Base-by-base conservation (phyloP, 2,329 filamentous ascomycete genomes). In the Teratosphaeria nubilosa region DNA sequence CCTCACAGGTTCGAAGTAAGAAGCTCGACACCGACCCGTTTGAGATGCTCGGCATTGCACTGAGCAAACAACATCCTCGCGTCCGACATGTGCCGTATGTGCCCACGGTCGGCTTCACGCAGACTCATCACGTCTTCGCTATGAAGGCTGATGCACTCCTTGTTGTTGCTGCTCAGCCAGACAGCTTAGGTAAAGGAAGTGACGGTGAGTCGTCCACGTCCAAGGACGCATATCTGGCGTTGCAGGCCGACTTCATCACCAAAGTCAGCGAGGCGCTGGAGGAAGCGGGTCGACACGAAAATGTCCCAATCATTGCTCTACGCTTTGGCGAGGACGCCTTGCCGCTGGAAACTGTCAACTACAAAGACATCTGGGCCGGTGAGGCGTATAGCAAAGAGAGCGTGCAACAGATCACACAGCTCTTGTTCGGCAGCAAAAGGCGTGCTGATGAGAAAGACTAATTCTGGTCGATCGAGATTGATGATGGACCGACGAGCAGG, bases 31-130 rank as follows among this genome's bases (percentile, higher is more conserved):
- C 73, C 65, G 88, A 91, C 68, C 88, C 87, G 0, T 91, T 91
- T 67, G 87, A 91, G 70, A 79, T 81, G 14, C 75, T 91, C 20
- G 88, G 87, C 22, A 79, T 80, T 61, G 80, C 83, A 51, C 71
- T 91, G 54, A 81, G 83, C 54, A 75, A 73, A 54, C 77, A 80
- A 63, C 84, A 87, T 66, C 74, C 78, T 2, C 78, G 78, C 70
- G 77, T 91, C 60, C 82, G 85, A 22, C 88, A 91, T 68, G 82
- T 90, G 51, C 86, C 88, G 5, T 91, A 89, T 66, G 82, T 84
- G 5, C 80, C 83, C 53, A 77, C 78, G 56, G 72, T 77, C 59
- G 86, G 86, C 50, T 83, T 89, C 69, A 87, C 84, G 2, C 77
- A 78, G 24, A 79, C 82, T 51, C 84, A 91, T 70, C 73, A 80